Conservation (phyloP, 768 basidiomycete genomes). For the Collybia nuda region DNA sequence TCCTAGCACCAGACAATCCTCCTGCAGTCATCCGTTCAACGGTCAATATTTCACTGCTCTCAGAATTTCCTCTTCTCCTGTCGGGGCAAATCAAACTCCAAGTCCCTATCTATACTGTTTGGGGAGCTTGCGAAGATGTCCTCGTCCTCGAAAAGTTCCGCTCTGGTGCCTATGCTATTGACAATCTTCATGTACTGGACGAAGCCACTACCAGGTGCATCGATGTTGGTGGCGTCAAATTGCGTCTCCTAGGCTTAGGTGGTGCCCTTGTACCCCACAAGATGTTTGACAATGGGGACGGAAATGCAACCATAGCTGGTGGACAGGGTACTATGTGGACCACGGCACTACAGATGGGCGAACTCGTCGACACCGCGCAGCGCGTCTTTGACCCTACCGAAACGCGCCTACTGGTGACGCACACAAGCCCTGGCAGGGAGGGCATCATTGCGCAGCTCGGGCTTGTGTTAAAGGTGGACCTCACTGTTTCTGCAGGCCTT, state of each 20-base stretch:
- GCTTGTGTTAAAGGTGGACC: slow-evolving; percentile 89
- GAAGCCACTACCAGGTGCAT: slow-evolving; percentile 93
- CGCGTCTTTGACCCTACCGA: slow-evolving; percentile 91
- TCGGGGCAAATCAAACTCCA: slow-evolving; percentile 88
- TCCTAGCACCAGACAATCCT: slow-evolving; percentile 72
- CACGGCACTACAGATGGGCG: slow-evolving; percentile 94
- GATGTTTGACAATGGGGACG: slow-evolving; percentile 92
- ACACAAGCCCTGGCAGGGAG: slow-evolving; percentile 90
- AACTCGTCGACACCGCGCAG: slow-evolving; percentile 96
- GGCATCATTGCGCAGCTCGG: slow-evolving; percentile 90
- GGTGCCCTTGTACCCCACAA: slow-evolving; percentile 95
- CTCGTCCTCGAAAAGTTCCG: slow-evolving; percentile 91
- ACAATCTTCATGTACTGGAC: slow-evolving; percentile 90
- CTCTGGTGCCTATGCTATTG: slow-evolving; percentile 74
- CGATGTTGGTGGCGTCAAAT: slow-evolving; percentile 90
- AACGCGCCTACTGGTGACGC: slow-evolving; percentile 90
- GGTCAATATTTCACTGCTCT: slow-evolving; percentile 76
- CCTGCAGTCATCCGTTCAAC: slow-evolving; percentile 69
- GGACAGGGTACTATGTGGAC: slow-evolving; percentile 99
- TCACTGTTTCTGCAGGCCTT: slow-evolving; percentile 90
- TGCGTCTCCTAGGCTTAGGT: slow-evolving; percentile 93
- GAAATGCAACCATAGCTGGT: slow-evolving; percentile 94
- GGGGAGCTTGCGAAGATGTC: slow-evolving; percentile 98
- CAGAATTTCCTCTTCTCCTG: slow-evolving; percentile 91
- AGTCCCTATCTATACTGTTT: slow-evolving; percentile 94